Evolutionary conservation across 108 stramenopile genomes (phyloP).

Genomic region (Cyclotella sp.): DNA sequence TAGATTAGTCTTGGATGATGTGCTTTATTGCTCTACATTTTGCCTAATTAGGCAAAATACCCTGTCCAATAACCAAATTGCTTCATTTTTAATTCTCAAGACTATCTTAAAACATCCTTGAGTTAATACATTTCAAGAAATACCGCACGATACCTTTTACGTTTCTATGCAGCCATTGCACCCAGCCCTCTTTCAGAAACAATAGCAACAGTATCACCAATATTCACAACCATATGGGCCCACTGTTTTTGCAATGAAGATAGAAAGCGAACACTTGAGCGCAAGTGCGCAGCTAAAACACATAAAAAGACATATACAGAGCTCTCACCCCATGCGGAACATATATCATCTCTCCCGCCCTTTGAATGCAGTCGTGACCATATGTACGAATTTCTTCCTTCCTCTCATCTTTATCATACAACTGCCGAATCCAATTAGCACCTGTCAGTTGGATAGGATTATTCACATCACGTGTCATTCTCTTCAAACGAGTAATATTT

Average conservation of each 20-base stretch:
- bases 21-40: no score
- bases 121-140: no score
- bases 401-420: conserved; percentile 34
- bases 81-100: no score
- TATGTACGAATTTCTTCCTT: conserved; percentile 42
- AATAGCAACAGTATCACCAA: conserved; percentile 94
- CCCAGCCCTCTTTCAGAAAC: conserved; percentile 50
- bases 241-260: conserved; percentile 45
- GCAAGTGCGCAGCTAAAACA: no score
- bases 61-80: no score
- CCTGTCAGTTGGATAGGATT: conserved; percentile 40
- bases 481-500: conserved; percentile 86
- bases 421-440: conserved; percentile 46
- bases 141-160: no score
- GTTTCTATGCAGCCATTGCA: no score
- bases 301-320: no score
- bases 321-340: conserved; percentile 77
- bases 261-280: no score
- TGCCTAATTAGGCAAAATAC: no score
- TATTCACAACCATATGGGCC: conserved; percentile 98
- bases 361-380: conserved; percentile 94
- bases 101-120: no score
- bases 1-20: no score
- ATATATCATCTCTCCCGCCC: conserved; percentile 95
- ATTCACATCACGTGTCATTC: conserved; percentile 76